Evolutionary conservation across 345 rosid species (phyloP), one percentile per base, ranked within the genome.

Genomic region (Streptanthus diversifolius): DNA sequence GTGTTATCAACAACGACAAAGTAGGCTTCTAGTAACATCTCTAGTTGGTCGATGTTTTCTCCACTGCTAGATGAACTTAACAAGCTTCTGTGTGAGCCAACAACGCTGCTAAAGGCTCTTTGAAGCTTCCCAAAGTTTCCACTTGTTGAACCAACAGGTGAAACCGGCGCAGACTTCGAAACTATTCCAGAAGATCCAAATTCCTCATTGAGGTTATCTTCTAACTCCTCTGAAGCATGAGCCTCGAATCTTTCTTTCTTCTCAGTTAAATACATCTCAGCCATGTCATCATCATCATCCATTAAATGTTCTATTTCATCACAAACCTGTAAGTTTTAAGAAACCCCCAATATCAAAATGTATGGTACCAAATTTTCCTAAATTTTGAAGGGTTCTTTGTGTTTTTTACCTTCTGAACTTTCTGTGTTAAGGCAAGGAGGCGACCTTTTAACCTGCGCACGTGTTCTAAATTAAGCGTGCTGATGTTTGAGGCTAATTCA

Each of bases 231-330:
- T 19, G 81, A 66, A 37, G 82, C 82, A 81, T 80, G 83, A 82
- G 84, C 89, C 76, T 93, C 96, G 22, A 64, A 73, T 77, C 85
- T 85, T 77, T 77, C 85, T 76, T 87, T 95, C 78, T 95, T 95
- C 82, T 95, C 97, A 0, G 99, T 91, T 47, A 95, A 88, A 76
- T 95, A 85, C 99, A 95, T 91, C 84, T 88, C 95, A 75, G 97
- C 99, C 99, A 95, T 95, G 77, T 95, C 99, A 47, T 87, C 95
- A 66, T 95, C 99, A 81, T 93, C 98, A 71, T 93, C 97, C 97
- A 91, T 91, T 52, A 93, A 86, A 80, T 91, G 97, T 71, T 93
- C 98, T 75, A 91, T 88, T 76, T 93, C 97, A 83, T 93, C 96
- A 17, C 83, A 87, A 36, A 91, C 95, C 98, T 93, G 81, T 1